Percentiles rank a stretch among this genome's conserved stretches.
Conservation (phyloP, 495 filamentous ascomycete genomes). For the Durotheca rogersii region DNA sequence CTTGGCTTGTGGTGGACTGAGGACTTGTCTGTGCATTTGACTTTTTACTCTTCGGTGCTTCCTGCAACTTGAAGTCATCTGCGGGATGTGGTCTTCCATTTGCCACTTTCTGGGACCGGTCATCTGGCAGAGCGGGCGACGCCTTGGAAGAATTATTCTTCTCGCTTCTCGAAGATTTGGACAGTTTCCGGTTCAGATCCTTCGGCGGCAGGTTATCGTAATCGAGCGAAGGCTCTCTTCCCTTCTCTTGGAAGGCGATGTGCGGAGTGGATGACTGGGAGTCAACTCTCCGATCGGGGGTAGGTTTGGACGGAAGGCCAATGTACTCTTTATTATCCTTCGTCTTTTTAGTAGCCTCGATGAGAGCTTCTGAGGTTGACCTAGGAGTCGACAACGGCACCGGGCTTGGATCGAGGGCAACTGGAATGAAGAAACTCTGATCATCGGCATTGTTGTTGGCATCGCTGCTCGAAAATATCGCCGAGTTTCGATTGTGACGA, state of each 20-base stretch:
- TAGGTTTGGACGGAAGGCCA: constrained; percentile 32
- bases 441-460: constrained; percentile 51
- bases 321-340: constrained; percentile 58
- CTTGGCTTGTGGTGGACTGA: constrained; percentile 46
- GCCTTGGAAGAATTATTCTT: constrained; percentile 40
- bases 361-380: constrained; percentile 51
- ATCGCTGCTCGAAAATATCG: constrained; percentile 62
- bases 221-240: constrained; percentile 60
- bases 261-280: constrained; percentile 68
- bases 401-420: constrained; percentile 83
- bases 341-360: constrained; percentile 43
- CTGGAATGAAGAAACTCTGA: constrained; percentile 84
- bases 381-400: constrained; percentile 61
- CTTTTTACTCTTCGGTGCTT: constrained; percentile 70
- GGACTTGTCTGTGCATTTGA: constrained; percentile 65
- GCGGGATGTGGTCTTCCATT: constrained; percentile 32
- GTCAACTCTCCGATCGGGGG: constrained; percentile 39
- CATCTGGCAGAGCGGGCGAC: constrained; percentile 44
- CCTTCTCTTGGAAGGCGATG: constrained; percentile 89
- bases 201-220: constrained; percentile 47
- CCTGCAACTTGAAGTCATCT: constrained; percentile 72
- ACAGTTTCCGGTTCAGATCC: constrained; percentile 45
- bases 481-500: constrained; percentile 72
- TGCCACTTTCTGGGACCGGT: constrained; percentile 41
- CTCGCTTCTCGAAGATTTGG: constrained; percentile 43